Evolutionary conservation across 2,329 filamentous ascomycete genomes (phyloP).

Genomic region (Pseudocercospora musae): DNA sequence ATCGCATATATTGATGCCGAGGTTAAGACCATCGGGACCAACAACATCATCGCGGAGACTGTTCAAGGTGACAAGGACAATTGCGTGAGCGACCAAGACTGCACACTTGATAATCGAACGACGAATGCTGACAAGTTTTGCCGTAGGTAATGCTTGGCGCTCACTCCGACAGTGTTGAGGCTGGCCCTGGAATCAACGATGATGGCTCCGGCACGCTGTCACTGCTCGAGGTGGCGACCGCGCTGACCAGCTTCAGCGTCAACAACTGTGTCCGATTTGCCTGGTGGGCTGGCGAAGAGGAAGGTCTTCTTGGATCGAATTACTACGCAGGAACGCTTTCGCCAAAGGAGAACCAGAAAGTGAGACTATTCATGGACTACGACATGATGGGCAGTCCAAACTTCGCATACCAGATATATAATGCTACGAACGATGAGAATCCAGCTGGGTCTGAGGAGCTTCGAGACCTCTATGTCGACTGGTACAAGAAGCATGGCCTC

Average conservation of each 20-base stretch:
- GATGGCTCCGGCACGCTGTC: conserved; percentile 66
- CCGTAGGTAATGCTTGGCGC: conserved; percentile 30
- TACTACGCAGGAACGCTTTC: conserved; percentile 49
- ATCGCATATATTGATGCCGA: conserved; percentile 25
- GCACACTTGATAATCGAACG: conserved; percentile 12
- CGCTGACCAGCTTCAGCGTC: conserved; percentile 67
- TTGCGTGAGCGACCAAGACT: conserved; percentile 41
- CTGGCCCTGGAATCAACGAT: conserved; percentile 70
- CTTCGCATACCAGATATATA: conserved; percentile 55
- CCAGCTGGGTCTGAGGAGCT: conserved; percentile 19
- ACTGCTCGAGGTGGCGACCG: conserved; percentile 57
- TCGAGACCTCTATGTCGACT: conserved; percentile 19
- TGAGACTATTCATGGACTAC: conserved; percentile 66
- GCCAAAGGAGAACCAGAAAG: conserved; percentile 53
- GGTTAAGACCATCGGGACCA: conserved; percentile 21
- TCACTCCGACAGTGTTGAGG: conserved; percentile 47
- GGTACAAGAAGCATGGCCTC: conserved; percentile 17
- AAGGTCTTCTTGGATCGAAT: conserved; percentile 57
- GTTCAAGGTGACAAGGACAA: conserved; percentile 51
- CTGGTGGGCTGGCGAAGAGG: conserved; percentile 63
- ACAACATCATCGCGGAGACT: conserved; percentile 21
- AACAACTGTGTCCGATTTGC: conserved; percentile 67
- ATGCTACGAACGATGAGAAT: conserved; percentile 37
- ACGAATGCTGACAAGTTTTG: neutral
- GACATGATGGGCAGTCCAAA: conserved; percentile 67